Conservation (phyloP, 306 rosid species). For the Urtica urens region DNA sequence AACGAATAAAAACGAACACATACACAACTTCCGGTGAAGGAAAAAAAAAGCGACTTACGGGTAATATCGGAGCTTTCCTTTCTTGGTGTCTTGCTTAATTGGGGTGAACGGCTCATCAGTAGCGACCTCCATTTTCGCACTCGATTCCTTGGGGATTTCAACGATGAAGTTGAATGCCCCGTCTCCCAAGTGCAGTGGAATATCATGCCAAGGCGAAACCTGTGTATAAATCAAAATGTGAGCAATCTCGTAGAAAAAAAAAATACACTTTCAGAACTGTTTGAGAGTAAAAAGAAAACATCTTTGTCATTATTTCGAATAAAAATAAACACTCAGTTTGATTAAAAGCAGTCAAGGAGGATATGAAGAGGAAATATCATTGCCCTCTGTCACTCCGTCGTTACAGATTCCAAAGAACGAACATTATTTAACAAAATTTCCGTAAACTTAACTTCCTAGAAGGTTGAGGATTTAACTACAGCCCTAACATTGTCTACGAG, state of each 20-base stretch:
- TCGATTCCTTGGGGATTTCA: conserved; percentile 93
- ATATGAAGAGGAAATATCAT: too few relatives aligned
- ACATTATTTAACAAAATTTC: too few relatives aligned
- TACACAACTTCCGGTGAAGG: too few relatives aligned
- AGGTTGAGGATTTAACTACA: too few relatives aligned
- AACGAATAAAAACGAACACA: conserved; percentile 1
- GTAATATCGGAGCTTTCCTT: conserved; percentile 89
- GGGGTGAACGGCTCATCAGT: conserved; percentile 86
- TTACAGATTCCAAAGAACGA: too few relatives aligned
- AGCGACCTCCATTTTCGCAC: conserved; percentile 98
- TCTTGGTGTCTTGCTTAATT: conserved; percentile 85
- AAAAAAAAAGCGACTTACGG: conserved; percentile 52
- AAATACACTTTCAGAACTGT: background rate
- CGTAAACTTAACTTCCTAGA: too few relatives aligned
- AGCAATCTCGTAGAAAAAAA: too few relatives aligned
- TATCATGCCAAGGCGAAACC: conserved; percentile 99
- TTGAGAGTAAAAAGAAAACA: background rate
- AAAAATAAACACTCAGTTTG: too few relatives aligned
- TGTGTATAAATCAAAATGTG: conserved; percentile 13
- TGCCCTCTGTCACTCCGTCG: too few relatives aligned
- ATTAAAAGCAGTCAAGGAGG: too few relatives aligned
- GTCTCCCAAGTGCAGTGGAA: conserved; percentile 68
- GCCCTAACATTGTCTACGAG: too few relatives aligned
- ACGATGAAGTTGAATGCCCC: conserved; percentile 61
- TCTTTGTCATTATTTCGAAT: too few relatives aligned